These are phyloP conservation scores for Phytophthora sansomeana DNA, from an alignment of 352 stramenopile genomes.

Conservation along the genomic window DNA sequence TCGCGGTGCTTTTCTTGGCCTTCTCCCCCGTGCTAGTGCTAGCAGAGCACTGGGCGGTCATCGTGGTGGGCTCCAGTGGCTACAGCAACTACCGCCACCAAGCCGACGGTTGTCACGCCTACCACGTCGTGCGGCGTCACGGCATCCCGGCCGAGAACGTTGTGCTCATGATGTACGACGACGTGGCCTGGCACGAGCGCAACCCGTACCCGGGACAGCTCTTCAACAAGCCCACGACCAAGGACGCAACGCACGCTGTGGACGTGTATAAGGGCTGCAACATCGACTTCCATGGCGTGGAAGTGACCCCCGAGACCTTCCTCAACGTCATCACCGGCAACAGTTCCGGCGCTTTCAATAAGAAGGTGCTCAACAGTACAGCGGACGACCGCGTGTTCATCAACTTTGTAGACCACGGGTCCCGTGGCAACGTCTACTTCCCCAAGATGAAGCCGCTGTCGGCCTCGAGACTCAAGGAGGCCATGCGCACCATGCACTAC, in stretches of 20 bases:
- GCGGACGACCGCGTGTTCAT: conserved; percentile 91
- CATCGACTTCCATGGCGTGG: conserved; percentile 75
- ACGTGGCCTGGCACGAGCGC: conserved; percentile 76
- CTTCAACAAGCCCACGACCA: conserved; percentile 83
- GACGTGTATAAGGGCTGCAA: conserved; percentile 91
- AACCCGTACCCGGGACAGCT: conserved; percentile 92
- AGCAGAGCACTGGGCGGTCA: conserved; percentile 91
- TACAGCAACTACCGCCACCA: conserved; percentile 95
- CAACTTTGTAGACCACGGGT: conserved; percentile 94
- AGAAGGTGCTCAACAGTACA: conserved; percentile 89
- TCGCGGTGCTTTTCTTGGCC: conserved; percentile 20
- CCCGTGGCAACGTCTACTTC: conserved; percentile 85
- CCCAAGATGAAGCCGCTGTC: conserved; percentile 76
- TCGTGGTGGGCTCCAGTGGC: conserved; percentile 88
- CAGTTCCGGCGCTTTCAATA: conserved; percentile 52
- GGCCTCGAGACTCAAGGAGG: conserved; percentile 66
- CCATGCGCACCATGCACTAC: conserved; percentile 83
- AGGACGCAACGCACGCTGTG: conserved; percentile 51
- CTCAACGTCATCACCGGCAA: conserved; percentile 89
- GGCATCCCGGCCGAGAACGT: conserved; percentile 90
- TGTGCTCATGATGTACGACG: conserved; percentile 95
- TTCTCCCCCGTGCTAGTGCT: conserved; percentile 4
- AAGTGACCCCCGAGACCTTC: conserved; percentile 91
- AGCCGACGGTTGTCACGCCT: conserved; percentile 90
- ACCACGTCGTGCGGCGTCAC: conserved; percentile 90